These are phyloP conservation scores for Astragalus membranaceus DNA, from an alignment of 306 rosid species.

Conservation along the genomic window DNA sequence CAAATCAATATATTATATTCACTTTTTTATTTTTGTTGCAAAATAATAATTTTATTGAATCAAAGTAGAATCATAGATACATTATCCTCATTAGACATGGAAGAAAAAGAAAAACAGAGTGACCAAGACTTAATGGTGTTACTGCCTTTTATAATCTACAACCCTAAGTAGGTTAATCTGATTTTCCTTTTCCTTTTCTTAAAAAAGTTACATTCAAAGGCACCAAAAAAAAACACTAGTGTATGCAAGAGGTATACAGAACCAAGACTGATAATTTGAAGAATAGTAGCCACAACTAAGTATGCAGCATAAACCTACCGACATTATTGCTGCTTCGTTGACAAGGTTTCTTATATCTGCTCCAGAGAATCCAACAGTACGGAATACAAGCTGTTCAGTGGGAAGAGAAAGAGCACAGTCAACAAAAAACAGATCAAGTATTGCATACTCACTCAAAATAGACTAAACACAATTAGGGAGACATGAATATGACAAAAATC, in stretches of 20 bases:
- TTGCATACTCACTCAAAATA: background rate
- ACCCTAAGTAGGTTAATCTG: background rate
- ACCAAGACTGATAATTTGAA: background rate
- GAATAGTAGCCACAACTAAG: background rate
- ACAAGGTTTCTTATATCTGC: conserved; percentile 95
- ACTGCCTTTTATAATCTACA: background rate
- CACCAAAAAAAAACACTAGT: background rate
- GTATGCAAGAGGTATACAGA: background rate
- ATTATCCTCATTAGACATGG: background rate
- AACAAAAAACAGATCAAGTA: conserved; percentile 19
- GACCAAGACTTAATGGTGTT: background rate
- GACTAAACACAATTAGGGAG: background rate
- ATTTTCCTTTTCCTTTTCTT: background rate
- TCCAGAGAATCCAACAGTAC: conserved; percentile 94
- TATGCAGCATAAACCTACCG: conserved; percentile 53
- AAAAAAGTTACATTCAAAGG: background rate
- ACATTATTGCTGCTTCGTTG: conserved; percentile 96
- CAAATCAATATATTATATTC: background rate
- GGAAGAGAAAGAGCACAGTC: conserved; percentile 20
- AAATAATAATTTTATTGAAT: background rate
- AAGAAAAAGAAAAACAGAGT: background rate
- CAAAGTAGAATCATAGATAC: background rate
- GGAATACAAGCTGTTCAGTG: conserved; percentile 80
- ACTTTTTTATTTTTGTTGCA: background rate
- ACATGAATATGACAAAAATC: background rate